A percentile compares a stretch with the other conserved stretches of the same genome.
These are phyloP conservation scores for Torrubiella hemipterigena DNA, from an alignment of 2,329 filamentous ascomycete species.

Conservation along the genomic window DNA sequence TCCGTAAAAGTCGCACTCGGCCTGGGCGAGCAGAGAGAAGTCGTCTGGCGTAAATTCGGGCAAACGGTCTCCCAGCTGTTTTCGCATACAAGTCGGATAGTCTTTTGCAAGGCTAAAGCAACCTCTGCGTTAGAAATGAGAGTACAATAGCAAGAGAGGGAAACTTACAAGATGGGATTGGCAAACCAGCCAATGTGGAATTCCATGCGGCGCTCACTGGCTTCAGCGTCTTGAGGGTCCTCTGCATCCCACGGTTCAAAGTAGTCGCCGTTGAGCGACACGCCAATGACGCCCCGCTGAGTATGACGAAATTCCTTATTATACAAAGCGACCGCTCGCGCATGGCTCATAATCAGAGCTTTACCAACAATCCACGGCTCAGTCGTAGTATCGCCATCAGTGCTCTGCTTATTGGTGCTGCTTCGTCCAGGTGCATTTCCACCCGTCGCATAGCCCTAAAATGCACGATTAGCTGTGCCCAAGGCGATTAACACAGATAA, in stretches of 20 bases:
- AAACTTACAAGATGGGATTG: slow-evolving; percentile 23
- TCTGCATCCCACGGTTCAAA: slow-evolving; percentile 20
- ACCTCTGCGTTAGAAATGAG: too few relatives aligned
- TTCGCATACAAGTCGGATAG: slow-evolving; percentile 23
- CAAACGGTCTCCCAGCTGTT: slow-evolving; percentile 18
- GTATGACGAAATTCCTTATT: slow-evolving; percentile 16
- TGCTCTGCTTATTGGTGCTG: slow-evolving; percentile 13
- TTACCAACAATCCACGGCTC: slow-evolving; percentile 24
- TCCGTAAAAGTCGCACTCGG: slow-evolving; percentile 22
- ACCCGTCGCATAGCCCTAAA: slow-evolving; percentile 20
- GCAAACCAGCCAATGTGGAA: slow-evolving; percentile 28
- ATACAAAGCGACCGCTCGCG: slow-evolving; percentile 18
- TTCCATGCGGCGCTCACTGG: slow-evolving; percentile 20
- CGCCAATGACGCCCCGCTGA: slow-evolving; percentile 20
- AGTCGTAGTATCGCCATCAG: slow-evolving; percentile 19
- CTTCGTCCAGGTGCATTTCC: slow-evolving; percentile 20
- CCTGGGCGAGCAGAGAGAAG: slow-evolving; percentile 11
- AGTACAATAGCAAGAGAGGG: too few relatives aligned
- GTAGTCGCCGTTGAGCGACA: slow-evolving; percentile 24
- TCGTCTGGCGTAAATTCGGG: slow-evolving; percentile 17
- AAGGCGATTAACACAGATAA: background rate
- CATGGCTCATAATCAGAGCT: slow-evolving; percentile 22
- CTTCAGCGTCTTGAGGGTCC: slow-evolving; percentile 9
- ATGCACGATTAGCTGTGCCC: background rate
- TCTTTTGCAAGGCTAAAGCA: slow-evolving; percentile 14